Base-by-base conservation (phyloP, 23 red algal genomes). In the Gracilaria gracilis region DNA sequence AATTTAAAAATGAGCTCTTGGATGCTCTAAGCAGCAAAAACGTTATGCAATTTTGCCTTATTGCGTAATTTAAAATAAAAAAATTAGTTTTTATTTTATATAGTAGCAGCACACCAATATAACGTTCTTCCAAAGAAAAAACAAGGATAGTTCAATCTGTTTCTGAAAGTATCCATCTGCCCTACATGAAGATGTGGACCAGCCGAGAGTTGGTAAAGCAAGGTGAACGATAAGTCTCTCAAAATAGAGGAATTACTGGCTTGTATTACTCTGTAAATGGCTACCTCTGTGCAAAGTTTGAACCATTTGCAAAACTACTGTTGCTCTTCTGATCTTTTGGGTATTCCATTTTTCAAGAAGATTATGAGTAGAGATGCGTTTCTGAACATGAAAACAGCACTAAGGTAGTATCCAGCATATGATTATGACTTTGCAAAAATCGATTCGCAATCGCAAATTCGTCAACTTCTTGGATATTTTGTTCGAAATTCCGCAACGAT, bases 191-290 rank as follows among this genome's bases (percentile, higher is more conserved):
- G 15, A 20, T 19, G 15, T 79, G 75, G 75, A 79, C 75, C 3
- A 47, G 33, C 9, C 17, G 3, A 21, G 50, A 79, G 28, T 8
- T 79, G 6, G 5, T 79, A 32, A 49, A 2, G 37, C 42, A 27
- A 24, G 23, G 75, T 29, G 50, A 49, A 40, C 39, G 38, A 74
- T 21, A 24, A 79, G 23, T 8, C 42, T 38, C 75, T 79, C 1
- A 21, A 20, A 57, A 79, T 54, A 9, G 50, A 79, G 2, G 75
- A 79, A 20, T 49, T 79, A 13, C 21, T 79, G 75, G 33, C 75
- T 2, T 79, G 50, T 32, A 3, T 46, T 38, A 11, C 4, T 2
- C 33, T 49, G 1, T 3, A 79, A 49, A 5, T 79, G 13, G 75
- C 67, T 6, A 79, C 23, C 14, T 79, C 75, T 49, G 42, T 33